Percentiles rank a stretch among this genome's conserved stretches.
Conservation (phyloP, 768 basidiomycete genomes). For the Fomitopsis pulvina region DNA sequence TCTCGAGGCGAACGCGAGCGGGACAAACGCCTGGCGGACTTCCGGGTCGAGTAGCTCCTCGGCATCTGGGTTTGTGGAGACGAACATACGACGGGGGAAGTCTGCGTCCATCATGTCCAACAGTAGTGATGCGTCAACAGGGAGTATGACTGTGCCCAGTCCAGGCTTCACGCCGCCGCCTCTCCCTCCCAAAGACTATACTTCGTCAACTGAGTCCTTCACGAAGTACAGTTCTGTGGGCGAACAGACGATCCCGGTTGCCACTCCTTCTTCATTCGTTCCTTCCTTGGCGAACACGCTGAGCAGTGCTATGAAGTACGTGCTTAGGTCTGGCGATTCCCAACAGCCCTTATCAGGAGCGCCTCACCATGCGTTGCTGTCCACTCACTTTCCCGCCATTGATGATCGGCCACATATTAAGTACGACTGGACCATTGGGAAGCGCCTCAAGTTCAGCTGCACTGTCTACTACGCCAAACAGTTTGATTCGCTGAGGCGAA, state of each 20-base stretch:
- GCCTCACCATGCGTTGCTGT: constrained; percentile 48
- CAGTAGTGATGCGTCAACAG: constrained; percentile 34
- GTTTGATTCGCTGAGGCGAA: constrained; percentile 58
- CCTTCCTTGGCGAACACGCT: constrained; percentile 49
- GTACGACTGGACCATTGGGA: constrained; percentile 75
- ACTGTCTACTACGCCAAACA: constrained; percentile 80
- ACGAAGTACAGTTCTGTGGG: constrained; percentile 4
- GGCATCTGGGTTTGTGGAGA: constrained; percentile 27
- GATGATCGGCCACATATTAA: constrained; percentile 79
- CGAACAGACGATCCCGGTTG: constrained; percentile 2
- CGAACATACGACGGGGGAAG: constrained; percentile 31
- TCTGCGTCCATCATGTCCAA: constrained; percentile 34
- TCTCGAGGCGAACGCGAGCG: constrained; percentile 28
- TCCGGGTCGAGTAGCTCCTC: constrained; percentile 11
- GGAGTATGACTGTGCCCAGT: constrained; percentile 3
- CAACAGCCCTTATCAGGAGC: constrained; percentile 23
- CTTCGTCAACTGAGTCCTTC: background rate
- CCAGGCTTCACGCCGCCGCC: constrained; percentile 10
- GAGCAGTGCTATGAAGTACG: constrained; percentile 51
- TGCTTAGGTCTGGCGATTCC: constrained; percentile 35
- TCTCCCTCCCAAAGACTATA: constrained; percentile 14
- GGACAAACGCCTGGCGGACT: background rate
- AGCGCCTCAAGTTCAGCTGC: constrained; percentile 69
- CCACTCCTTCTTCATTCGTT: constrained; percentile 13
- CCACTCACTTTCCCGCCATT: constrained; percentile 31